Percentiles rank a stretch among this genome's conserved stretches.
Conservation (phyloP, 2,329 filamentous ascomycete species). For the Colletotrichum sp. region DNA sequence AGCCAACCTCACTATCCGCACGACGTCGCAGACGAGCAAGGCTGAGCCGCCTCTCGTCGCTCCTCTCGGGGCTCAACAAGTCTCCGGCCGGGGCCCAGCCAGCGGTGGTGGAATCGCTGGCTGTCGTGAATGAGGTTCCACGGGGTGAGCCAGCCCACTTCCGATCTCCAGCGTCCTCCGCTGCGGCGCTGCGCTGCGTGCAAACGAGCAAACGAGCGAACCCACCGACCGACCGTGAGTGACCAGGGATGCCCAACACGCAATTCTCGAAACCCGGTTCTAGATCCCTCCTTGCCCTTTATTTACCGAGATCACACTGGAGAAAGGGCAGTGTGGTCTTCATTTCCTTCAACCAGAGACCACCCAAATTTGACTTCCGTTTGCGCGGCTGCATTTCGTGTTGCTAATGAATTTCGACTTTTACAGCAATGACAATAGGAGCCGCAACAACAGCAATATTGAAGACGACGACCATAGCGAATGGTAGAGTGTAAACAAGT, state of each 20-base stretch:
- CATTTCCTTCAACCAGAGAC: background rate
- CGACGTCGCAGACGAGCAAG: slow-evolving; percentile 12
- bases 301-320: slow-evolving; percentile 5
- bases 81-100: background rate
- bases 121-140: background rate
- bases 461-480: background rate
- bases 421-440: background rate
- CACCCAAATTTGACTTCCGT: background rate
- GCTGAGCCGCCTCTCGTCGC: background rate
- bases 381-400: background rate
- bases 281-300: background rate
- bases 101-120: background rate
- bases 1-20: background rate
- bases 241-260: background rate
- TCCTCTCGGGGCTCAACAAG: background rate
- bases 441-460: background rate
- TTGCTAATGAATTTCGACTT: background rate
- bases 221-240: background rate
- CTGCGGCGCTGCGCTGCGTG: background rate
- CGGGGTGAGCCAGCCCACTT: background rate
- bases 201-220: background rate
- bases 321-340: background rate
- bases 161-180: background rate
- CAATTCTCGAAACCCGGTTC: background rate
- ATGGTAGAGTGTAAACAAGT: background rate